Percentiles rank a stretch among this genome's conserved stretches.
These are phyloP conservation scores for Beauveria caledonica DNA, from an alignment of 2,329 filamentous ascomycete genomes.

Conservation along the genomic window DNA sequence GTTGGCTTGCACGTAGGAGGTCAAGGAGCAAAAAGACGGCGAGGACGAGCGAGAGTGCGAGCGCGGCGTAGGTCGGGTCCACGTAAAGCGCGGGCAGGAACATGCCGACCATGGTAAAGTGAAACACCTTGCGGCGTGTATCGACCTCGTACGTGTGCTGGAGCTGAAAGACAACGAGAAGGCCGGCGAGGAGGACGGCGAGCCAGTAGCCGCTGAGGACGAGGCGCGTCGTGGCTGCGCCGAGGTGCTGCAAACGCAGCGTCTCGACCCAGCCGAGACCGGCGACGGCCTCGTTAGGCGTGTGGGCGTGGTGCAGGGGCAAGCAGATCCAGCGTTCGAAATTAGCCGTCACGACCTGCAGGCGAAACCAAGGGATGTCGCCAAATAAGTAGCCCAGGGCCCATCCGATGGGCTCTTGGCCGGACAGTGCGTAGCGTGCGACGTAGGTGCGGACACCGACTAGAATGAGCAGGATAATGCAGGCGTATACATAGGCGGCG, in stretches of 20 bases:
- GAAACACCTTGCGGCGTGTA: constrained; percentile 92
- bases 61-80: constrained; percentile 73
- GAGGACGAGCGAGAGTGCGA: constrained; percentile 73
- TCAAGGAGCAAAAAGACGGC: constrained; percentile 84
- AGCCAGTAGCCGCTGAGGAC: constrained; percentile 67
- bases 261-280: constrained; percentile 54
- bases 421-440: constrained; percentile 54
- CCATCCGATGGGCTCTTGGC: constrained; percentile 84
- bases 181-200: constrained; percentile 58
- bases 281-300: constrained; percentile 29
- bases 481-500: constrained; percentile 66
- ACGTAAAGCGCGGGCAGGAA: constrained; percentile 79
- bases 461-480: constrained; percentile 58
- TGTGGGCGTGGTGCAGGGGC: constrained; percentile 36
- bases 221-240: constrained; percentile 75
- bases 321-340: constrained; percentile 70
- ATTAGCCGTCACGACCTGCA: constrained; percentile 59
- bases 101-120: constrained; percentile 97
- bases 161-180: constrained; percentile 66
- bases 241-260: constrained; percentile 55
- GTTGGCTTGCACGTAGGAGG: constrained; percentile 78
- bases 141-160: constrained; percentile 81
- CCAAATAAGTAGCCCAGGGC: constrained; percentile 83
- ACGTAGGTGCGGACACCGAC: constrained; percentile 66
- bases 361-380: constrained; percentile 63